phyloP scores from a whole-genome alignment of 306 rosid genomes.

The Sesbania bispinosa region DNA sequence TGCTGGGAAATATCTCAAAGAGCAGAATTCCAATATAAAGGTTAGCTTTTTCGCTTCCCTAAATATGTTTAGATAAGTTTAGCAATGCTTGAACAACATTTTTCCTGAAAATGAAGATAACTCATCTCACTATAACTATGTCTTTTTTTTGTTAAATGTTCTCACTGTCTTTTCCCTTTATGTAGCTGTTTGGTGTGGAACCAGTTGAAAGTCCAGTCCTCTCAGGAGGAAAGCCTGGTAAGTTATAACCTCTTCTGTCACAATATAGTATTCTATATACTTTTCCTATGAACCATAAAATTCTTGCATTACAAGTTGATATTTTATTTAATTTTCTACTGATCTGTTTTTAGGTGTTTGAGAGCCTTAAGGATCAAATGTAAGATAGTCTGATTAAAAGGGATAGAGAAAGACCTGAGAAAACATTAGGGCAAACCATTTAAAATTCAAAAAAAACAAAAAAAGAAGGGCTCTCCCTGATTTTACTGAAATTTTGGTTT shows the following conservation, averaged over 20 bases:
- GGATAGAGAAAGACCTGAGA: neutral
- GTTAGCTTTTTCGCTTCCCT: constrained; percentile 26
- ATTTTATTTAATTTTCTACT: neutral
- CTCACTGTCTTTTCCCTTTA: constrained; percentile 18
- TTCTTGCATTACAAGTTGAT: constrained; percentile 6
- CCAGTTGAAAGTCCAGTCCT: constrained; percentile 79
- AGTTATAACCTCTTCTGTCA: constrained; percentile 21
- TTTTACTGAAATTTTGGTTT: neutral
- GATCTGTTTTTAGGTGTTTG: neutral
- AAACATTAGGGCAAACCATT: neutral
- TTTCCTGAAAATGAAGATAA: neutral
- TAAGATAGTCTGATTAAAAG: neutral
- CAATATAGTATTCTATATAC: neutral
- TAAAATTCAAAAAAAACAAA: neutral
- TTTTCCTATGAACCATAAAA: neutral
- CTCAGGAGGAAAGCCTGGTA: constrained; percentile 88
- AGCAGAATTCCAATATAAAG: constrained; percentile 68
- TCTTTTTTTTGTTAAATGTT: neutral
- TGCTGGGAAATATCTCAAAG: constrained; percentile 75
- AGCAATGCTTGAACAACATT: neutral
- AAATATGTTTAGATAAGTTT: neutral
- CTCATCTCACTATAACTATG: neutral
- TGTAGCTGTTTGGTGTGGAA: constrained; percentile 70
- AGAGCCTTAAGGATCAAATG: neutral
- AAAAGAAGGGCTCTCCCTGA: neutral